Evolutionary conservation across 306 rosid species (phyloP).

Genomic region (Corylus avellana): DNA sequence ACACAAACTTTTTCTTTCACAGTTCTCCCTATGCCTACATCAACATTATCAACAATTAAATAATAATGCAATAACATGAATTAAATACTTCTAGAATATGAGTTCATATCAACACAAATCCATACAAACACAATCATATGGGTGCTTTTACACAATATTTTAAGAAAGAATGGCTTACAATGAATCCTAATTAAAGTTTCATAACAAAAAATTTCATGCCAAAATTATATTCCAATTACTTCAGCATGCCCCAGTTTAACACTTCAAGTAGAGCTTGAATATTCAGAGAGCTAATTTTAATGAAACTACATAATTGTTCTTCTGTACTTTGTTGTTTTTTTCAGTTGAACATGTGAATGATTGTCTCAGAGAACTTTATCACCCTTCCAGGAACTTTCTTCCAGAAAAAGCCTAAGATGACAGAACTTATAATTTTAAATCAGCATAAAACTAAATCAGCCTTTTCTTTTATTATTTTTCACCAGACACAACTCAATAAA

Average conservation of each 20-base stretch:
- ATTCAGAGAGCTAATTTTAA: not conserved
- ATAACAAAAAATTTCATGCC: not conserved
- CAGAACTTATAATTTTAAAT: conserved; percentile 1
- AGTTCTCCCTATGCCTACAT: conserved; percentile 92
- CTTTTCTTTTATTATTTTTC: not conserved
- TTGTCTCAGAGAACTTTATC: not conserved
- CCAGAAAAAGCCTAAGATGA: not conserved
- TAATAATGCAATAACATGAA: conserved; percentile 17
- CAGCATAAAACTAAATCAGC: not conserved
- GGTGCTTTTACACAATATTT: not conserved
- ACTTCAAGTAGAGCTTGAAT: not conserved
- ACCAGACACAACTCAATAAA: not conserved
- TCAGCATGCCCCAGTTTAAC: conserved; percentile 3
- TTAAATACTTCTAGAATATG: not conserved
- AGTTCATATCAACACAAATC: not conserved
- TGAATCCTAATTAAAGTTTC: not conserved
- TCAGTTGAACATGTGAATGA: not conserved
- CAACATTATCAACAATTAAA: conserved; percentile 35
- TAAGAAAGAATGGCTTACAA: not conserved
- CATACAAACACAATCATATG: not conserved
- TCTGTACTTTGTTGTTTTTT: not conserved
- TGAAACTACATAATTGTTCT: not conserved
- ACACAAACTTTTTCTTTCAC: conserved; percentile 99
- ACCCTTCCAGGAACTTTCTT: not conserved
- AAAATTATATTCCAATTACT: not conserved